These are phyloP conservation scores for Fusarium sp. DNA, from an alignment of 2,329 filamentous ascomycete genomes.

Conservation along the genomic window DNA sequence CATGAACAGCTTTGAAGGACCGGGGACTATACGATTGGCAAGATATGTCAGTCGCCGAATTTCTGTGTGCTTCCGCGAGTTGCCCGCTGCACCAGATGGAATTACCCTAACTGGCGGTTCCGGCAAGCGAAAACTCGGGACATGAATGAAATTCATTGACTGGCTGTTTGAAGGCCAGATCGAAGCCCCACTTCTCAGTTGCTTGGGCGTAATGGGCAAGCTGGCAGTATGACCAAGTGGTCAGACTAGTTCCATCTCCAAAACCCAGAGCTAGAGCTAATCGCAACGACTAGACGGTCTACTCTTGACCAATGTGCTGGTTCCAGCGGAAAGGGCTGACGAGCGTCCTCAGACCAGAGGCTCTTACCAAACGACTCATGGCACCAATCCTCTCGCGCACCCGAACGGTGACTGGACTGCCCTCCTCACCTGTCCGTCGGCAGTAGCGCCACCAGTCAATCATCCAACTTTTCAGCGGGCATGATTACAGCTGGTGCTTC, in stretches of 20 bases:
- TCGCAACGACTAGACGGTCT: constrained; percentile 51
- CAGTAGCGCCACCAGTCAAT: constrained; percentile 43
- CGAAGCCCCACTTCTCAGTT: constrained; percentile 55
- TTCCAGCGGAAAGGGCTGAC: constrained; percentile 77
- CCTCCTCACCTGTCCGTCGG: constrained; percentile 60
- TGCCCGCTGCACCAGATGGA: constrained; percentile 49
- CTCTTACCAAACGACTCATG: constrained; percentile 84
- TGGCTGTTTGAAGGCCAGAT: constrained; percentile 61
- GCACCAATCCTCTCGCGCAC: constrained; percentile 68
- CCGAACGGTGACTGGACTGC: constrained; percentile 66
- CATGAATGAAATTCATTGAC: constrained; percentile 49
- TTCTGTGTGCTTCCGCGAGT: constrained; percentile 59
- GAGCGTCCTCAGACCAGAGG: constrained; percentile 77
- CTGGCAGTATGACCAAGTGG: constrained; percentile 36
- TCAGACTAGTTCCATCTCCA: constrained; percentile 38
- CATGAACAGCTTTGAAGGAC: constrained; percentile 51
- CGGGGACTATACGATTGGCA: constrained; percentile 55
- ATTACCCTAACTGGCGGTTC: constrained; percentile 52
- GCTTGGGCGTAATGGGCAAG: constrained; percentile 17
- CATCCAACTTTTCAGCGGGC: constrained; percentile 63
- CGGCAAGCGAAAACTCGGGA: constrained; percentile 51
- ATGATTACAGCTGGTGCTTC: constrained; percentile 43
- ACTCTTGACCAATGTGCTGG: constrained; percentile 61
- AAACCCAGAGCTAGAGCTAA: constrained; percentile 34
- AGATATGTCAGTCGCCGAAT: constrained; percentile 49